Base-by-base conservation (phyloP, 2,329 filamentous ascomycete genomes). In the Aspergillus neotritici region DNA sequence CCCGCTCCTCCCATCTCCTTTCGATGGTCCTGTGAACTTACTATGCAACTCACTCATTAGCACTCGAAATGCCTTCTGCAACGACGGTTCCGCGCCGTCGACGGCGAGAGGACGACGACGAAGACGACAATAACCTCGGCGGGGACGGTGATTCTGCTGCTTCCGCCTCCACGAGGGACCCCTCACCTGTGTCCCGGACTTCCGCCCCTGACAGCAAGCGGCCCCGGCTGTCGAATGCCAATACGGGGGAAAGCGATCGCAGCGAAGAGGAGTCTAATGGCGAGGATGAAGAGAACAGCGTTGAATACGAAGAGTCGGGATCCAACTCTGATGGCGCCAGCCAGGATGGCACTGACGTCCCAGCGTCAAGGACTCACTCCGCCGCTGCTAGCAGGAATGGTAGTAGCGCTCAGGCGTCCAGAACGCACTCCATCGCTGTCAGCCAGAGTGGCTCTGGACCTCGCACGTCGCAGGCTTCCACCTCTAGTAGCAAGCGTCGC, bases 201-300 rank as follows among this genome's bases (percentile, higher is more conserved):
- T 55, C 59, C 5, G 57, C 52, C 41, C n/a, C n/a, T n/a, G 58
- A 49, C 41, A 58, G 54, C 47, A 68, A 68, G 50, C 62, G 65
- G 32, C 49, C 52, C 39, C 58, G 61, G 38, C 37, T 66, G n/a
- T n/a, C n/a, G n/a, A n/a, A n/a, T n/a, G n/a, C n/a, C n/a, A 25
- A 9, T 25, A 9, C 21, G 21, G 21, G 21, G 2, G 21, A 9
- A 25, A 9, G 9, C 9, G 9, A 8, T 9, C 7, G 21, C 21
- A 8, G 21, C 40, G 49, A 43, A 29, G 41, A 35, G 5, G 28
- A 38, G 5, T 33, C 34, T 9, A 34, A 12, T 4, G 15, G 41
- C 32, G 17, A 28, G 40, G 21, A 25, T 29, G 50, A 43, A 17
- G 17, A 38, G 11, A n/a, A n/a, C n/a, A n/a, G n/a, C n/a, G n/a